Base-by-base conservation (phyloP, 306 rosid species). In the Quercus variabilis region DNA sequence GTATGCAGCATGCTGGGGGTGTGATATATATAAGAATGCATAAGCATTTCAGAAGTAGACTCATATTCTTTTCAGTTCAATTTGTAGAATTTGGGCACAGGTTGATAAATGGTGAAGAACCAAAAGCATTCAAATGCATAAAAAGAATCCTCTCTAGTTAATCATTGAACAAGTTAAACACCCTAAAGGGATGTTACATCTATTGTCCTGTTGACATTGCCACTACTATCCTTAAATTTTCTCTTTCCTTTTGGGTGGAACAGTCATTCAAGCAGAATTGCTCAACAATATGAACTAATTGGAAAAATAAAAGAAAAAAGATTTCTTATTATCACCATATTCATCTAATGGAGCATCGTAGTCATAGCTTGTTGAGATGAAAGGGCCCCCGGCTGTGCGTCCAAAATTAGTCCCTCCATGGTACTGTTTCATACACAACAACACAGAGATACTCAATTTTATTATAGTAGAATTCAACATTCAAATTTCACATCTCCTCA, bases 381-480 rank as follows among this genome's bases (percentile, higher is more conserved):
- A 96, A 74, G 99, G 99, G 63, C 99, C 99, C 46, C 99, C 99
- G 11, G 99, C 99, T 54, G 98, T 89, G 74, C 99, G 98, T 65
- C 99, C 99, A 80, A 93, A 96, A 87, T 96, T 96, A 60, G 99
- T 96, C 82, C 99, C 99, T 19, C 99, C 99, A 71, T 96, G 99
- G 85, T 93, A 96, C 99, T 96, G 76, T 83, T 63, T 64, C 55
- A 71, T 11, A 9, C 2, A 67, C 8, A 38, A 41, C 12, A 41
- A 56, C 75, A 63, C 30, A 55, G 18, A 51, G 76, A 79, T 18
- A 79, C 63, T 76, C 41, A n/a, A 88, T 65, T 68, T 74, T 75
- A 75, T 26, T 56, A 65, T 56, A 76, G 58, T 63, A 57, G 69
- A 23, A 70, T 68, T 57, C 31, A 58, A 67, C 70, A 54, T 73